These are phyloP conservation scores for Apiospora arundinis DNA, from an alignment of 2,329 filamentous ascomycete species.

Conservation along the genomic window DNA sequence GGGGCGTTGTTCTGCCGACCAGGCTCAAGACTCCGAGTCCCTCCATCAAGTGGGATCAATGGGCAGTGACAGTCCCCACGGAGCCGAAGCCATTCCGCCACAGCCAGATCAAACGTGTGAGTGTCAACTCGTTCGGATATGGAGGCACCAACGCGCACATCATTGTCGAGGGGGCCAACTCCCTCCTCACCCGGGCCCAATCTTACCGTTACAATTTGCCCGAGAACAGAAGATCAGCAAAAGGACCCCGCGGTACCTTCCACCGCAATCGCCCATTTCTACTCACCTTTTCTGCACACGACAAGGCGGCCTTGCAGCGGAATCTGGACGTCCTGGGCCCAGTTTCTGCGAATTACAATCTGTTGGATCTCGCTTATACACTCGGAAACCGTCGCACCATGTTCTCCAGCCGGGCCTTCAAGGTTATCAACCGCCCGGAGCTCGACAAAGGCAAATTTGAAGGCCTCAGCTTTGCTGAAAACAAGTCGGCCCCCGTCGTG, in stretches of 20 bases:
- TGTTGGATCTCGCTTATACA: slow-evolving; percentile 32
- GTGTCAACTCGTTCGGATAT: slow-evolving; percentile 22
- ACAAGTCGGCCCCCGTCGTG: slow-evolving; percentile 26
- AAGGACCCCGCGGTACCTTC: slow-evolving; percentile 12
- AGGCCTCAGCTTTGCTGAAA: background rate
- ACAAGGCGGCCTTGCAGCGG: slow-evolving; percentile 29
- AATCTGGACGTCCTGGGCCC: slow-evolving; percentile 24
- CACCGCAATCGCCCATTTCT: slow-evolving; percentile 26
- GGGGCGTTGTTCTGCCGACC: background rate
- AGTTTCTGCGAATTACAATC: slow-evolving; percentile 26
- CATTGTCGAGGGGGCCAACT: slow-evolving; percentile 23
- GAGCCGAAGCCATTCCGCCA: background rate
- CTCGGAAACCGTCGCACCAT: slow-evolving; percentile 28
- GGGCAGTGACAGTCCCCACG: background rate
- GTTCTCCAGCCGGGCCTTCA: slow-evolving; percentile 20
- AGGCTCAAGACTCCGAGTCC: background rate
- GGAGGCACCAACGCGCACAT: slow-evolving; percentile 28
- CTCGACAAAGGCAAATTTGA: background rate
- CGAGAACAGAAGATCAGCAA: background rate
- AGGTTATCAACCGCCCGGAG: slow-evolving; percentile 10
- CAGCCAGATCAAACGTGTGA: slow-evolving; percentile 7
- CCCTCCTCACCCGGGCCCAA: slow-evolving; percentile 6
- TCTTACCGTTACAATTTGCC: slow-evolving; percentile 20
- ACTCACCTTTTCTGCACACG: slow-evolving; percentile 32
- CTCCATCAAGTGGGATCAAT: background rate